A percentile compares a stretch with the other conserved stretches of the same genome.
These are phyloP conservation scores for sunflower (Helianthus annuus) DNA, from an alignment of 129 eudicot species.

Conservation along the genomic window HanXRQr2.0-SUNRISE NC_035448.2:192964889-192965388, in stretches of 20 bases:
- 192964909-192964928: not conserved
- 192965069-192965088: conserved; percentile 83
- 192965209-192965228: conserved; percentile 80
- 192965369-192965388: conserved; percentile 62
- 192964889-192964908: not conserved
- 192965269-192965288: conserved; percentile 73
- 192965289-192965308: conserved; percentile 58
- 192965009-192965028: conserved; percentile 72
- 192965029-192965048: conserved; percentile 92
- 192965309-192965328: conserved; percentile 59
- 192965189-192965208: conserved; percentile 72
- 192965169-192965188: conserved; percentile 87
- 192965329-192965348: conserved; percentile 95
- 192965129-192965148: conserved; percentile 50
- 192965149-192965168: conserved; percentile 75
- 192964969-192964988: conserved; percentile 65
- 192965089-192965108: conserved; percentile 83
- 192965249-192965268: conserved; percentile 79
- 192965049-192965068: conserved; percentile 53
- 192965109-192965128: conserved; percentile 83
- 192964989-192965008: conserved; percentile 89
- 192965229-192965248: conserved; percentile 71
- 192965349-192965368: conserved; percentile 82
- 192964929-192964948: conserved; percentile 72
- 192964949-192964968: conserved; percentile 72